Conservation (phyloP, 2,329 filamentous ascomycete species). For the Fusarium lyarnte region DNA sequence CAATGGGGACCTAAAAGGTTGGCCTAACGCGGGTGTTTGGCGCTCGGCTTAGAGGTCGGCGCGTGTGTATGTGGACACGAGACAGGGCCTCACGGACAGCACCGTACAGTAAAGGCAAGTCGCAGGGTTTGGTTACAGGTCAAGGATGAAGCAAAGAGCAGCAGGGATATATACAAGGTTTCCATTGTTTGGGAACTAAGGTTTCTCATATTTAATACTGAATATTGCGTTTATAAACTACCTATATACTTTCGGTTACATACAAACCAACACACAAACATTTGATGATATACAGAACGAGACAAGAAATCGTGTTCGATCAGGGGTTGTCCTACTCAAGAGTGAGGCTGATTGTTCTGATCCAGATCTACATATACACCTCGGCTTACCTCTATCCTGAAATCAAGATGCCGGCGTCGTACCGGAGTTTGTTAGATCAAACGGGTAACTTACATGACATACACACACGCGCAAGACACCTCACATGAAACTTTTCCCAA, state of each 20-base stretch:
- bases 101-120: slow-evolving; percentile 1
- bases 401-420: slow-evolving; percentile 9
- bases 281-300: background rate
- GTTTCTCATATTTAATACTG: slow-evolving; percentile 5
- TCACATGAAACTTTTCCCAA: slow-evolving; percentile 13
- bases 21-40: slow-evolving; percentile 39
- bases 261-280: background rate
- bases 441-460: slow-evolving; percentile 1
- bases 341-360: background rate
- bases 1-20: slow-evolving; percentile 22
- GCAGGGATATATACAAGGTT: slow-evolving; percentile 13
- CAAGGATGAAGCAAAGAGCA: slow-evolving; percentile 31
- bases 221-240: slow-evolving; percentile 3
- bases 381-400: background rate
- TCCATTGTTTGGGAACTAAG: slow-evolving; percentile 5
- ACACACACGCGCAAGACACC: slow-evolving; percentile 13
- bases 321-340: background rate
- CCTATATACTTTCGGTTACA: background rate
- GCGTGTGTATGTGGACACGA: slow-evolving; percentile 37
- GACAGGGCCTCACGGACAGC: slow-evolving; percentile 26
- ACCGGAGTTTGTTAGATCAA: background rate
- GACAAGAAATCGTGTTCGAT: background rate
- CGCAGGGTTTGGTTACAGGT: slow-evolving; percentile 37
- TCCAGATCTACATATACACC: background rate
- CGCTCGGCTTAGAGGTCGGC: slow-evolving; percentile 31